Evolutionary conservation across 768 basidiomycete species (phyloP).

Genomic region (Hemileccinum rubropunctum): DNA sequence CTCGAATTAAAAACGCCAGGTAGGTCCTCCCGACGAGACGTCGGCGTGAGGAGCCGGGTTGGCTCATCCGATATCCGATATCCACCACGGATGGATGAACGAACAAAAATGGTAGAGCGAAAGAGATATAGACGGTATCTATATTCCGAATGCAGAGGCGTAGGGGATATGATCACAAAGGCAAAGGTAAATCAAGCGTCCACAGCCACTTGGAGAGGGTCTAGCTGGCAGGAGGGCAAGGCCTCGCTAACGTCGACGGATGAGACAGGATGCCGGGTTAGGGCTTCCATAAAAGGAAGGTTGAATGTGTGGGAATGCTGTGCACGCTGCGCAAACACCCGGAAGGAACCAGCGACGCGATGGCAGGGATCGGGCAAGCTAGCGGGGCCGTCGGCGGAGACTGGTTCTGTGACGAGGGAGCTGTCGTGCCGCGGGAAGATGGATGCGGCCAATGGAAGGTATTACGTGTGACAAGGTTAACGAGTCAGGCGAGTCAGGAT

Average conservation of each 20-base stretch:
- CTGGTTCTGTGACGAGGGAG: conserved; percentile 2
- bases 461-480: conserved; percentile 30
- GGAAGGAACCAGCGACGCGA: conserved; percentile 14
- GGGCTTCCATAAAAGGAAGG: conserved; percentile 24
- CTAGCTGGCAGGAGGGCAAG: neutral
- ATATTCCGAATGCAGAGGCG: neutral
- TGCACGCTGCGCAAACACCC: conserved; percentile 2
- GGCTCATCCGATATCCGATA: no score
- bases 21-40: no score
- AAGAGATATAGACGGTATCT: neutral
- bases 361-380: no score
- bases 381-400: conserved; percentile 34
- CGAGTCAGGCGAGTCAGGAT: conserved; percentile 37
- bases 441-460: conserved; percentile 22
- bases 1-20: no score
- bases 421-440: conserved; percentile 31
- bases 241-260: neutral
- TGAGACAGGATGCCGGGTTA: conserved; percentile 21
- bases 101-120: conserved; percentile 5
- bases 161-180: neutral
- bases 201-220: conserved; percentile 20
- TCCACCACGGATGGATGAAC: neutral
- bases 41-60: conserved; percentile 8
- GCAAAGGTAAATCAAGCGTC: conserved; percentile 26
- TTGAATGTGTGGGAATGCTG: conserved; percentile 19